phyloP scores from a whole-genome alignment of 2,329 filamentous ascomycete genomes.

The Westerdykella ornata region DNA sequence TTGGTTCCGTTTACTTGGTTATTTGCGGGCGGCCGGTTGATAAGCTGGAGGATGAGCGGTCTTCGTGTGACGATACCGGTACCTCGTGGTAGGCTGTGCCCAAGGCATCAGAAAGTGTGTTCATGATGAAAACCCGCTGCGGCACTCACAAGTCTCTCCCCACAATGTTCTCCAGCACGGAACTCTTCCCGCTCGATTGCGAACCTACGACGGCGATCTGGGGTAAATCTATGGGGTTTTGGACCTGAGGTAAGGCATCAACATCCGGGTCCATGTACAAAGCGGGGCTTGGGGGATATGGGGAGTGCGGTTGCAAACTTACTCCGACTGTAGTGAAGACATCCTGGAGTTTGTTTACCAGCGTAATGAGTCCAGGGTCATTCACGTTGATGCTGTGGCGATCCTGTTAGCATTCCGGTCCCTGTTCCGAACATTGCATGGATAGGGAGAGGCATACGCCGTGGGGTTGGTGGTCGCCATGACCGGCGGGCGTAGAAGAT shows the following conservation, averaged over 20 bases:
- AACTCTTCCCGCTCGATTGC: constrained; percentile 99
- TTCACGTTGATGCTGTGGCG: constrained; percentile 61
- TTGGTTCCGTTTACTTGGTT: constrained; percentile 64
- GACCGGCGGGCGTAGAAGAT: constrained; percentile 18
- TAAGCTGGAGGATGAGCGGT: constrained; percentile 93
- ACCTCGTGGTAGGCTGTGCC: constrained; percentile 77
- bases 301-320: constrained; percentile 34
- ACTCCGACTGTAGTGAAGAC: constrained; percentile 95
- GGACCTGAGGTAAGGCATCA: constrained; percentile 55
- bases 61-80: constrained; percentile 95
- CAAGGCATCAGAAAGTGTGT: constrained; percentile 20
- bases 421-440: constrained; percentile 8
- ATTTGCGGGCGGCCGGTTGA: constrained; percentile 68
- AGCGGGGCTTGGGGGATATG: constrained; percentile 5
- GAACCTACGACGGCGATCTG: constrained; percentile 98
- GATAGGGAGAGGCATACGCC: constrained; percentile 29
- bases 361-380: constrained; percentile 62
- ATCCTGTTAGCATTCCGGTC: constrained; percentile 21
- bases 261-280: constrained; percentile 11
- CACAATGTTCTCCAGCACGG: constrained; percentile 96
- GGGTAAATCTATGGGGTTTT: constrained; percentile 97
- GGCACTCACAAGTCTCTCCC: constrained; percentile 88
- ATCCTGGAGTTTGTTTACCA: constrained; percentile 99
- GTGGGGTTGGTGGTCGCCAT: constrained; percentile 37
- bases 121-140: neutral